Evolutionary conservation across 1,284 basidiomycete species (phyloP), one percentile per base, ranked within the genome.

Genomic region (Xanthoconium separans): DNA sequence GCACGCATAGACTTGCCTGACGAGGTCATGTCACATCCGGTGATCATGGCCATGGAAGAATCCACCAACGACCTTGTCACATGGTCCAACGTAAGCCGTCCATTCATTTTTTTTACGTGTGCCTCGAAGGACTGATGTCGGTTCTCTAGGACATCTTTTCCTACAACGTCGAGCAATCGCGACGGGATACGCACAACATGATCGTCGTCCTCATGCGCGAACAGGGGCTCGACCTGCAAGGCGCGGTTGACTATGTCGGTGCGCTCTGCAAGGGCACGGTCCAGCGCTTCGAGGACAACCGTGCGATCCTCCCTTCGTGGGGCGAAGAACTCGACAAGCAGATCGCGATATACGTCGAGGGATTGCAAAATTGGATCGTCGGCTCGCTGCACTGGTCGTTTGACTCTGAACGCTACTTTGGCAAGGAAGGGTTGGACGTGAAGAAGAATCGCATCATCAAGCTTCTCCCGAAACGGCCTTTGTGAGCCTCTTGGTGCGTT

Each of bases 351-450:
- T 84, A 84, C 53, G 66, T 84, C 29, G 59, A 75, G 43, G 81
- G 82, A 16, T 64, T 84, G 20, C 77, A 78, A 58, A 74, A 82
- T 55, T 84, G 82, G 83, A 81, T 81, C 43, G 75, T 81, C 33
- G 82, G 81, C 70, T 81, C 71, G 39, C 66, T 83, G 39, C 77
- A 82, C 56, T 84, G 82, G 82, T 81, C 79, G 62, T 84, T 84
- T 64, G 76, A 77, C 66, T 80, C 78, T 6, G 73, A 75, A 47
- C 71, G 82, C 7, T 84, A 84, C 60, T 84, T 84, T 63, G 82
- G 79, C 15, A 69, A 69, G 41, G 55, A 76, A 7, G 82, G 81
- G 22, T 58, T 62, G 27, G 68, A 73, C 33, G 73, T 84, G 50
- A 84, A 81, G 66, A 65, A 73, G 54, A 65, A 73, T 44, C 68